Conservation (phyloP, 768 basidiomycete genomes). For the Lactarius akahatsu region DNA sequence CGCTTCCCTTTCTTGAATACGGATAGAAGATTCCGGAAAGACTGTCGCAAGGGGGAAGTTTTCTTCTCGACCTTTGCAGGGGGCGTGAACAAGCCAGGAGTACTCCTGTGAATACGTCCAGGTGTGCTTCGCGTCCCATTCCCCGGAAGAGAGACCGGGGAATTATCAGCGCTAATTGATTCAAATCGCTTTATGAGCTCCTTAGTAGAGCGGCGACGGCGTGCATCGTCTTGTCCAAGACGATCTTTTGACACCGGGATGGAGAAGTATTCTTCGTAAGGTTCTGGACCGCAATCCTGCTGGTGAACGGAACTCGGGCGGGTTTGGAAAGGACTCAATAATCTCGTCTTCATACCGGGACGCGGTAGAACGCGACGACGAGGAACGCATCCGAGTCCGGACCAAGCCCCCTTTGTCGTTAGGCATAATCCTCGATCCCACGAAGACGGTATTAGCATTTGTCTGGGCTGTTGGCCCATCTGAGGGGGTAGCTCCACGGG, state of each 20-base stretch:
- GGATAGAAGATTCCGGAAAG: constrained; percentile 60
- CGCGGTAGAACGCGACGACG: constrained; percentile 3
- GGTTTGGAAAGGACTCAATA: constrained; percentile 15
- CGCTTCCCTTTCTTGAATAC: constrained; percentile 54
- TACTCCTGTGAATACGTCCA: constrained; percentile 25
- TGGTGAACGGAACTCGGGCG: constrained; percentile 25
- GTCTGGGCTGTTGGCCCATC: constrained; percentile 3
- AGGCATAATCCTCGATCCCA: constrained; percentile 24
- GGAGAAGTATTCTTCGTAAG: constrained; percentile 29
- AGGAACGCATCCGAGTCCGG: constrained; percentile 10
- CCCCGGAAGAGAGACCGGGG: neutral
- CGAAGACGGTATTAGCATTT: constrained; percentile 3
- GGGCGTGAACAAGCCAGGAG: constrained; percentile 28
- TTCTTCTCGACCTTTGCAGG: constrained; percentile 43
- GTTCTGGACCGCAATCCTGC: constrained; percentile 24
- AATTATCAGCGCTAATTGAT: constrained; percentile 36
- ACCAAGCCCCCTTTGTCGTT: constrained; percentile 11
- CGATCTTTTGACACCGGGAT: constrained; percentile 13
- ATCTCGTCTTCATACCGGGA: constrained; percentile 16
- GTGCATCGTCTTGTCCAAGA: constrained; percentile 1
- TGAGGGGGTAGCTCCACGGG: constrained; percentile 20
- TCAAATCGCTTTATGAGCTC: constrained; percentile 56
- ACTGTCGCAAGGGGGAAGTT: constrained; percentile 59
- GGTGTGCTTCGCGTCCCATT: constrained; percentile 25
- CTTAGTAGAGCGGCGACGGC: constrained; percentile 41